Base-by-base conservation (phyloP, 2,329 filamentous ascomycete species). In the Colletotrichum gloeosporioides region DNA sequence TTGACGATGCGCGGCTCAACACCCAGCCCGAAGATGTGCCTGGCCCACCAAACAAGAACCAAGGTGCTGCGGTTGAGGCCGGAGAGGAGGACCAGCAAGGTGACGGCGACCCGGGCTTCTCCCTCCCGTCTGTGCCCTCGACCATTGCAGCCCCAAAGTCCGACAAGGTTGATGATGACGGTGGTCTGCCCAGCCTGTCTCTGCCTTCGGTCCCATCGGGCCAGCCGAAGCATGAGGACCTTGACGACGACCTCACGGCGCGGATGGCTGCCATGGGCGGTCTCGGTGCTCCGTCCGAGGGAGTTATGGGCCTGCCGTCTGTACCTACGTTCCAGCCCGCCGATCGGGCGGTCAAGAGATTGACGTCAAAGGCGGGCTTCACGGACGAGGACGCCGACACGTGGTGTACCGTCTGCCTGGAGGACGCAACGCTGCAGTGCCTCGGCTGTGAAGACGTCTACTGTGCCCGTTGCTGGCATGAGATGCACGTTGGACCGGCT, bases 351-450 rank as follows among this genome's bases (percentile, higher is more conserved):
- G 79, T 83, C 18, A 84, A 83, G n/a, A 83, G 85, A 6, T 81
- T 89, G 7, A 82, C 81, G 18, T 85, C 83, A 69, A 83, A 82
- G 57, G 84, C 82, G 4, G 86, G 85, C 64, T 92, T 89, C 81
- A 91, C 92, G 0, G 93, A 96, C 79, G 93, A 93, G 39, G 94
- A 96, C 79, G 89, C 93, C 77, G 92, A 93, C 57, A 91, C 89
- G 2, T 98, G 95, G 95, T 98, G 95, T 82, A 90, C 93, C 36
- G 95, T 97, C 12, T 98, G 95, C 82, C 92, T 94, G 63, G 94
- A 95, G 75, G 94, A 97, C 81, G 95, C 93, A 0, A 92, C 92
- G 4, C 85, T 97, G 32, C 89, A 89, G 73, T 98, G 95, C 82
- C 82, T 92, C 1, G 95, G 93, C 4, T 98, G 95, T 80, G 92